phyloP scores from a whole-genome alignment of 331 rosid species.

The Malus hybrid region DNA sequence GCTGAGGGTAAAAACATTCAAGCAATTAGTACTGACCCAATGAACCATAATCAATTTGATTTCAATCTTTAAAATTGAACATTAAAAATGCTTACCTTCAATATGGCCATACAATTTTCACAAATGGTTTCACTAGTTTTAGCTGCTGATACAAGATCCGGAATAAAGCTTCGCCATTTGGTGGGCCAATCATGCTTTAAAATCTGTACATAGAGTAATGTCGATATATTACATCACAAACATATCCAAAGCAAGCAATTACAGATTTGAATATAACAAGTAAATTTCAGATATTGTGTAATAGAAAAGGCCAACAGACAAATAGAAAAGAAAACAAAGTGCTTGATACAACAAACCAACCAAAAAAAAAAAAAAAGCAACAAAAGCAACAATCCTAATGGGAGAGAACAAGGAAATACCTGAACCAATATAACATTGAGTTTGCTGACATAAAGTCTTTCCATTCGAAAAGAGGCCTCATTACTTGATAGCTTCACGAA shows the following conservation, averaged over 20 bases:
- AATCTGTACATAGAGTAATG: conserved; percentile 41
- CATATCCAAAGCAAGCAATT: not conserved
- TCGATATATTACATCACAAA: not conserved
- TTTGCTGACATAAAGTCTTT: conserved; percentile 96
- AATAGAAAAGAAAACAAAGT: not conserved
- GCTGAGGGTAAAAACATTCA: conserved; percentile 43
- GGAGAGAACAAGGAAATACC: conserved; percentile 34
- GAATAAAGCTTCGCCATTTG: conserved; percentile 88
- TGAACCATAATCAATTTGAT: not conserved
- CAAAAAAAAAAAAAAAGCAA: not conserved
- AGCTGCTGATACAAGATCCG: conserved; percentile 93
- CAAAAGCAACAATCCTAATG: not conserved
- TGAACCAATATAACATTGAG: conserved; percentile 95
- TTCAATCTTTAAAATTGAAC: not conserved
- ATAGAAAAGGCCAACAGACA: not conserved
- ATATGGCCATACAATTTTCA: conserved; percentile 97
- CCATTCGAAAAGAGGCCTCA: conserved; percentile 76
- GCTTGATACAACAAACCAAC: not conserved
- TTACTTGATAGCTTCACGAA: conserved; percentile 68
- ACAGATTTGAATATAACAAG: not conserved
- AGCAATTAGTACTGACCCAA: not conserved
- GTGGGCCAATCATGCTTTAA: conserved; percentile 99
- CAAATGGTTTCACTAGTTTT: conserved; percentile 97
- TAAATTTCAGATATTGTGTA: not conserved
- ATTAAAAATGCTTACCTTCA: conserved; percentile 56